A percentile compares a stretch with the other conserved stretches of the same genome.
These are phyloP conservation scores for Aspergillus floridensis DNA, from an alignment of 2,329 filamentous ascomycete species.

Conservation along the genomic window DNA sequence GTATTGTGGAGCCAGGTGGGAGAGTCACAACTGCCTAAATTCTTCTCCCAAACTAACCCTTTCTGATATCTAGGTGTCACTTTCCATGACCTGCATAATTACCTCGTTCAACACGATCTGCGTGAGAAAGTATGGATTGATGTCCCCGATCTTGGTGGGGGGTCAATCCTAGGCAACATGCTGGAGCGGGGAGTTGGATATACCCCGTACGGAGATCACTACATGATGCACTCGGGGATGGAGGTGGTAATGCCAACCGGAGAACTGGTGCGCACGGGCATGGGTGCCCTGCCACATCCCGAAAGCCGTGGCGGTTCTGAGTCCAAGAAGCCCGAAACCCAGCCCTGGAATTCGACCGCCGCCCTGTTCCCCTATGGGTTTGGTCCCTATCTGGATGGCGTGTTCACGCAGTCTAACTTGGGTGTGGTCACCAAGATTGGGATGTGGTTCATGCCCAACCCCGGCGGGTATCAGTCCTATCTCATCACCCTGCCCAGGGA, in stretches of 20 bases:
- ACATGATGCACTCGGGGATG: slow-evolving; percentile 42
- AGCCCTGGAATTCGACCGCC: background rate
- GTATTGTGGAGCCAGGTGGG: slow-evolving; percentile 55
- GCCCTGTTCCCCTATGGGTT: slow-evolving; percentile 34
- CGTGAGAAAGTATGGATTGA: slow-evolving; percentile 27
- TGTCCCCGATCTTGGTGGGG: slow-evolving; percentile 37
- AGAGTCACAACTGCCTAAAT: no score
- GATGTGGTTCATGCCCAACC: slow-evolving; percentile 27
- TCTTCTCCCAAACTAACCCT: slow-evolving; percentile 35
- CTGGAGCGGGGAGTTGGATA: slow-evolving; percentile 49
- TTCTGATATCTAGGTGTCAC: slow-evolving; percentile 47
- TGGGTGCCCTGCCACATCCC: slow-evolving; percentile 38
- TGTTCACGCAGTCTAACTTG: slow-evolving; percentile 54
- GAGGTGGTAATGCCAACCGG: slow-evolving; percentile 49
- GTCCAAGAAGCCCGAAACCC: background rate
- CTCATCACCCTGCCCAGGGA: slow-evolving; percentile 24
- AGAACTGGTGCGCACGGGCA: slow-evolving; percentile 46
- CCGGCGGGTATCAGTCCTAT: background rate
- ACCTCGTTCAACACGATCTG: no score
- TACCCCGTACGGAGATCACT: slow-evolving; percentile 42
- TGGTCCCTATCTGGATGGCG: slow-evolving; percentile 41
- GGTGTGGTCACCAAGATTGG: slow-evolving; percentile 58
- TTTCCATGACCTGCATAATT: no score
- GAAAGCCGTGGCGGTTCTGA: background rate
- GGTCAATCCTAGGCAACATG: slow-evolving; percentile 49